Evolutionary conservation across 495 filamentous ascomycete species (phyloP).

Genomic region (Tuber borchii): DNA sequence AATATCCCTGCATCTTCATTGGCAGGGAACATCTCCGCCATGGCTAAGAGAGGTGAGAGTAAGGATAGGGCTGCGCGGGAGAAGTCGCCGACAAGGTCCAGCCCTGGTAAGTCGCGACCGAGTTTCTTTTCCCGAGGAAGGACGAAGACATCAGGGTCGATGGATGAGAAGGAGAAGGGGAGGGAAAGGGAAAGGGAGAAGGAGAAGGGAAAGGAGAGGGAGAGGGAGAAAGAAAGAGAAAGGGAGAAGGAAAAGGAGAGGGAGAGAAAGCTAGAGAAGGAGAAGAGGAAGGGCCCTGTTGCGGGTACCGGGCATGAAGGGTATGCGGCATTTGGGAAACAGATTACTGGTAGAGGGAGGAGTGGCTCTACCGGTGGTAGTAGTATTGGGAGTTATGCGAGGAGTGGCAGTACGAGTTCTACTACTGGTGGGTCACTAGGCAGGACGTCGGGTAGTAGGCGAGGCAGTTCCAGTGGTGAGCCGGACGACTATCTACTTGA

Average conservation of each 20-base stretch:
- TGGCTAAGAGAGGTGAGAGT: constrained; percentile 13
- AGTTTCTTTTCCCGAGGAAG: constrained; percentile 31
- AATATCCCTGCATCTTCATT: constrained; percentile 14
- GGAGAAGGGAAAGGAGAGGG: not conserved
- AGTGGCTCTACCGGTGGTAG: constrained; percentile 47
- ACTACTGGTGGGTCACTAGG: constrained; percentile 32
- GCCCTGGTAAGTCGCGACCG: constrained; percentile 33
- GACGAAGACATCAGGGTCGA: constrained; percentile 11
- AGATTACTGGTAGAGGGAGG: constrained; percentile 52
- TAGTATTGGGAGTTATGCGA: constrained; percentile 43
- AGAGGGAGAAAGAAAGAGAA: constrained; percentile 17
- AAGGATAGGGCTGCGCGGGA: constrained; percentile 28
- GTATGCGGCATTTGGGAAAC: constrained; percentile 65
- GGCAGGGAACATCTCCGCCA: constrained; percentile 15
- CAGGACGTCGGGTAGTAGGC: constrained; percentile 47
- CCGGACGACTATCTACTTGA: constrained; percentile 65
- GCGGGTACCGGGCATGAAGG: constrained; percentile 96
- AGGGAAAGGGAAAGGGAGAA: constrained; percentile 22
- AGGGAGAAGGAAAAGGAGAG: constrained; percentile 46
- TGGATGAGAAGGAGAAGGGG: constrained; percentile 22
- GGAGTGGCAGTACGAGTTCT: constrained; percentile 45
- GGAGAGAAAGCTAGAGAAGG: constrained; percentile 51
- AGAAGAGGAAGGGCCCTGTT: constrained; percentile 67
- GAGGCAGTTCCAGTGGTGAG: constrained; percentile 49
- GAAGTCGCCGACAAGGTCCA: constrained; percentile 31